phyloP scores from a whole-genome alignment of 805 yeast species.

The Pichia cabralensis region DNA sequence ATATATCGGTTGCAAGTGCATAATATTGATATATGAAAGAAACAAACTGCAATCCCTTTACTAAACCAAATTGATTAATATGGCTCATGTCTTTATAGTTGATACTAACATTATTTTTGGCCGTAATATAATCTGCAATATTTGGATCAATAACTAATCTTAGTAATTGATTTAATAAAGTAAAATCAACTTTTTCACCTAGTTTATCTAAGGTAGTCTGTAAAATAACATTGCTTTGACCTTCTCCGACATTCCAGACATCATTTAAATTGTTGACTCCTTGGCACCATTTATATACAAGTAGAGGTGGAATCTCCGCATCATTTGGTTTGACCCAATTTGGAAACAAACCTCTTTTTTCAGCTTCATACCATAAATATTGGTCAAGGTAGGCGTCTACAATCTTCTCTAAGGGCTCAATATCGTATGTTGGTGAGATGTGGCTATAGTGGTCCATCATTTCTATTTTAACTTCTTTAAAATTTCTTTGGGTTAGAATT shows the following conservation, averaged over 20 bases:
- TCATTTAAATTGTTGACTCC: constrained; percentile 71
- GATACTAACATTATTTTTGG: constrained; percentile 76
- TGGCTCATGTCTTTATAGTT: constrained; percentile 94
- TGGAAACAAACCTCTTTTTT: constrained; percentile 78
- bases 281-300: constrained; percentile 90
- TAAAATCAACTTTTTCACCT: constrained; percentile 81
- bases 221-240: constrained; percentile 76
- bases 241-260: constrained; percentile 71
- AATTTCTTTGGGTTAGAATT: constrained; percentile 78
- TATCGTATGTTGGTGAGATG: constrained; percentile 73
- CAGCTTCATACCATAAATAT: constrained; percentile 93
- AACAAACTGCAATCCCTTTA: constrained; percentile 85
- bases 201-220: constrained; percentile 63
- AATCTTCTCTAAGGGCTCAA: constrained; percentile 89
- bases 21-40: constrained; percentile 86
- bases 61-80: constrained; percentile 76
- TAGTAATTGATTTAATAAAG: constrained; percentile 71
- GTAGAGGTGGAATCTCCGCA: constrained; percentile 82
- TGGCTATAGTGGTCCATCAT: constrained; percentile 88
- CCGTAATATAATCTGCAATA: constrained; percentile 88
- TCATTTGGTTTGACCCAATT: constrained; percentile 96
- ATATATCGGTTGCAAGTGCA: constrained; percentile 74
- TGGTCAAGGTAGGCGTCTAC: constrained; percentile 96
- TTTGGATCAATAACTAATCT: constrained; percentile 79
- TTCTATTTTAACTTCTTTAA: constrained; percentile 78